Conservation (phyloP, 495 filamentous ascomycete genomes). For the Cercophora samala region DNA sequence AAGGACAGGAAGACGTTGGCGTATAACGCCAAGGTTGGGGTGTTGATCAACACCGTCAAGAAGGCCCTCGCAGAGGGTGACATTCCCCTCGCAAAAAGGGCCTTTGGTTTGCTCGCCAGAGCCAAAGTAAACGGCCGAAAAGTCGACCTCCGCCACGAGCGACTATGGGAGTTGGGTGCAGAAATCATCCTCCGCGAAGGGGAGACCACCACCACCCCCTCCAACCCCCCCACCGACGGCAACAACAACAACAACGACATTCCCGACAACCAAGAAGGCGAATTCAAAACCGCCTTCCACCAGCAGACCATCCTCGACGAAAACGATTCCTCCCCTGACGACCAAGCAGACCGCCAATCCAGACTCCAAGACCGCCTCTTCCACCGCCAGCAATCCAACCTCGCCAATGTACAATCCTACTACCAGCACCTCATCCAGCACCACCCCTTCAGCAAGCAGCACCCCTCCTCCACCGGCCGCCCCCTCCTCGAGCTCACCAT, state of each 20-base stretch:
- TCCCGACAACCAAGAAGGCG: not conserved
- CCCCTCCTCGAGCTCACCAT: conserved; percentile 42
- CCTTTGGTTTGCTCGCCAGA: conserved; percentile 38
- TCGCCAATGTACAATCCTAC: conserved; percentile 31
- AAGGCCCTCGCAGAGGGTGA: conserved; percentile 41
- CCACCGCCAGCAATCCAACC: conserved; percentile 16
- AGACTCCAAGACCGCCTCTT: not conserved
- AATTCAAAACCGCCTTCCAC: not conserved
- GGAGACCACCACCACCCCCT: conserved; percentile 16
- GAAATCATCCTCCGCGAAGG: conserved; percentile 44
- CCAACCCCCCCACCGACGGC: not conserved
- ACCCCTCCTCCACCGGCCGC: conserved; percentile 21
- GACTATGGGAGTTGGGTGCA: conserved; percentile 42
- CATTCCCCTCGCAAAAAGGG: conserved; percentile 36
- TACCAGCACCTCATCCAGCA: conserved; percentile 38
- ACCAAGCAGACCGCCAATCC: conserved; percentile 1
- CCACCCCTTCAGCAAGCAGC: conserved; percentile 36
- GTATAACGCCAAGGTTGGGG: conserved; percentile 31
- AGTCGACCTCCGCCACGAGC: conserved; percentile 38
- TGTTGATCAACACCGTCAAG: conserved; percentile 33
- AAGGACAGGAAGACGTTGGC: conserved; percentile 10
- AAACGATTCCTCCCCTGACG: too few relatives aligned
- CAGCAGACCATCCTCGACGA: too few relatives aligned
- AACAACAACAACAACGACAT: not conserved
- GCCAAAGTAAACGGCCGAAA: conserved; percentile 26